These are phyloP conservation scores for Kluyveromyces nonfermentans DNA, from an alignment of 805 yeast genomes.

Conservation along the genomic window DNA sequence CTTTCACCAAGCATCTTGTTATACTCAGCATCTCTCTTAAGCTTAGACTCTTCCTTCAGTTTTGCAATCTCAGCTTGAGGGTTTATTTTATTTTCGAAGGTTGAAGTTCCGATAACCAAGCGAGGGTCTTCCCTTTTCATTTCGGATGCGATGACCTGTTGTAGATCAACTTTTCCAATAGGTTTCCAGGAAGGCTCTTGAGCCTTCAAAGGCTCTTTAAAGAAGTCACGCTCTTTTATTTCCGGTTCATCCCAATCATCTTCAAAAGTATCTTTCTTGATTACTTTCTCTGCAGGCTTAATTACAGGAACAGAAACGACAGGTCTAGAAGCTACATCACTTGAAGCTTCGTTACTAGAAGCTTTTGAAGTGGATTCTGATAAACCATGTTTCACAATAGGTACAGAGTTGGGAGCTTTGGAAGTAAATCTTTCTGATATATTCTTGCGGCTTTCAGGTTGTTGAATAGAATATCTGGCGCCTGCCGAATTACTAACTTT, in stretches of 20 bases:
- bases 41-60: conserved; percentile 28
- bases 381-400: conserved; percentile 4
- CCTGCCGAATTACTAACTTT: conserved; percentile 90
- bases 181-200: conserved; percentile 48
- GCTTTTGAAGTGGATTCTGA: conserved; percentile 9
- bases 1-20: conserved; percentile 27
- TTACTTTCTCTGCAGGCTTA: conserved; percentile 9
- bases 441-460: conserved; percentile 13
- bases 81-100: conserved; percentile 13
- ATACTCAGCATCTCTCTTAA: conserved; percentile 29
- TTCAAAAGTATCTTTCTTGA: conserved; percentile 13
- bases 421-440: conserved; percentile 4
- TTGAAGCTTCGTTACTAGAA: conserved; percentile 14
- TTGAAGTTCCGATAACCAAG: conserved; percentile 20
- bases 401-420: conserved; percentile 4
- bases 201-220: conserved; percentile 36
- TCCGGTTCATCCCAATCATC: conserved; percentile 41
- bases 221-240: conserved; percentile 39
- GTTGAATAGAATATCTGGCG: conserved; percentile 76
- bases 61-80: conserved; percentile 28
- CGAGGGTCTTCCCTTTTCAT: conserved; percentile 36
- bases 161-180: conserved; percentile 48
- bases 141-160: conserved; percentile 36
- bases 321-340: neutral
- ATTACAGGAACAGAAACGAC: conserved; percentile 1